A percentile compares a stretch with the other conserved stretches of the same genome.
Evolutionary conservation across 2,329 filamentous ascomycete genomes (phyloP).

Genomic region (Ceratocystis huliohia): DNA sequence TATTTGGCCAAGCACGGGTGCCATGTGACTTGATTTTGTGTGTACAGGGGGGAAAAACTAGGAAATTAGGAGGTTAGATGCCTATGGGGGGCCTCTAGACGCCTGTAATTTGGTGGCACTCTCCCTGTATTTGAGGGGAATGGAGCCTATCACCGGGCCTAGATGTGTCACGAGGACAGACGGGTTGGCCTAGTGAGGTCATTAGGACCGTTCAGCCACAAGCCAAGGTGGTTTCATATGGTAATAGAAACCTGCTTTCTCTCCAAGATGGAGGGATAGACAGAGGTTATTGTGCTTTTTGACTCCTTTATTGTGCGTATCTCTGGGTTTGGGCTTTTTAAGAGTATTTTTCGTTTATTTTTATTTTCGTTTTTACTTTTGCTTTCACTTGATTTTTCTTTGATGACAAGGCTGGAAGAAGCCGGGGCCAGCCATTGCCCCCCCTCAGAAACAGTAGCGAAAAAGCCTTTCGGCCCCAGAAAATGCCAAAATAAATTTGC

Average conservation of each 20-base stretch:
- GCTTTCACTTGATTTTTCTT: not conserved
- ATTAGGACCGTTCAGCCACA: not conserved
- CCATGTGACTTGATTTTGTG: not conserved
- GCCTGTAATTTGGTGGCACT: not conserved
- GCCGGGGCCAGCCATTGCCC: not conserved
- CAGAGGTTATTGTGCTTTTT: too few relatives aligned
- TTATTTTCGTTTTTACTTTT: not conserved
- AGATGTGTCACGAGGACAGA: not conserved
- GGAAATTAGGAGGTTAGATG: not conserved
- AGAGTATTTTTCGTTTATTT: not conserved
- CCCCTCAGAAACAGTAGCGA: not conserved
- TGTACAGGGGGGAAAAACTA: not conserved
- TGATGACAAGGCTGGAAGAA: not conserved
- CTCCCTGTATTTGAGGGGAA: not conserved
- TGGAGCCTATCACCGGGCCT: not conserved
- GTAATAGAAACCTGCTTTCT: not conserved
- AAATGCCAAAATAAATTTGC: constrained; percentile 1
- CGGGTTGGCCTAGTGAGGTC: not conserved
- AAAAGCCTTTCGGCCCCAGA: constrained; percentile 1
- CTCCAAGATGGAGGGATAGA: not conserved
- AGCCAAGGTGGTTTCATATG: not conserved
- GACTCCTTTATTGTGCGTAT: too few relatives aligned
- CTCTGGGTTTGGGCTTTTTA: not conserved
- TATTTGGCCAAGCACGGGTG: not conserved
- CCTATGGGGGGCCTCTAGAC: not conserved